Evolutionary conservation across 164 flowering plant species (phyloP).

Genomic region (Nymphaea thermarum): DNA sequence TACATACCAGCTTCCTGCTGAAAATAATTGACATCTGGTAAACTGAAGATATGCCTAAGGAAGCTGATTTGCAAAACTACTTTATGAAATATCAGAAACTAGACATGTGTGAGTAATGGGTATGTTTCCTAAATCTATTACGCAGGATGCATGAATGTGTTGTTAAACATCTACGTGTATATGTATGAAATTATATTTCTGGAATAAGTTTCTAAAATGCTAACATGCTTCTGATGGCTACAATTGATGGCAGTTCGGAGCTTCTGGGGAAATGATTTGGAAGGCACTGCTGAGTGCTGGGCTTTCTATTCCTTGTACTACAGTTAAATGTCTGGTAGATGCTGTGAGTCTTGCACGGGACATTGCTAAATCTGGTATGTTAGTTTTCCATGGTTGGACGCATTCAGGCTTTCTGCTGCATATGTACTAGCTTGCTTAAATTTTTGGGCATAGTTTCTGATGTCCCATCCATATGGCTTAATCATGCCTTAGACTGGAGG

Average conservation of each 20-base stretch:
- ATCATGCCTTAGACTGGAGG: background rate
- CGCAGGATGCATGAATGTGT: background rate
- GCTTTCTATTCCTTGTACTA: constrained; percentile 27
- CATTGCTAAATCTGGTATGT: constrained; percentile 26
- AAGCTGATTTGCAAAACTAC: background rate
- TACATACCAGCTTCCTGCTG: too few species aligned
- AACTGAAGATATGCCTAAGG: too few species aligned
- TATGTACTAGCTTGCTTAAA: too few species aligned
- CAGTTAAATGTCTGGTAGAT: constrained; percentile 16
- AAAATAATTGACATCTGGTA: too few species aligned
- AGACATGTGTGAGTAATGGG: background rate
- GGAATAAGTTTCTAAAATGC: constrained; percentile 3
- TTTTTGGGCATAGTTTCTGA: background rate
- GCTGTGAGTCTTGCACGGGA: constrained; percentile 28
- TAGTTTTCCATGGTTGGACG: background rate
- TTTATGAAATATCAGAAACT: background rate
- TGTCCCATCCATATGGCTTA: background rate
- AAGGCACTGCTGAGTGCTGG: constrained; percentile 19
- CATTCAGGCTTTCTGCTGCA: too few species aligned
- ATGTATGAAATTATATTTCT: too few species aligned
- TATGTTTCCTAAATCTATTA: background rate
- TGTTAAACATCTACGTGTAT: background rate
- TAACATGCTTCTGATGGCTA: constrained; percentile 6
- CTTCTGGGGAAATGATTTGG: constrained; percentile 26
- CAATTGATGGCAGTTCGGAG: constrained; percentile 22